Base-by-base conservation (phyloP, 768 basidiomycete genomes). In the Exsudoporus frostii region DNA sequence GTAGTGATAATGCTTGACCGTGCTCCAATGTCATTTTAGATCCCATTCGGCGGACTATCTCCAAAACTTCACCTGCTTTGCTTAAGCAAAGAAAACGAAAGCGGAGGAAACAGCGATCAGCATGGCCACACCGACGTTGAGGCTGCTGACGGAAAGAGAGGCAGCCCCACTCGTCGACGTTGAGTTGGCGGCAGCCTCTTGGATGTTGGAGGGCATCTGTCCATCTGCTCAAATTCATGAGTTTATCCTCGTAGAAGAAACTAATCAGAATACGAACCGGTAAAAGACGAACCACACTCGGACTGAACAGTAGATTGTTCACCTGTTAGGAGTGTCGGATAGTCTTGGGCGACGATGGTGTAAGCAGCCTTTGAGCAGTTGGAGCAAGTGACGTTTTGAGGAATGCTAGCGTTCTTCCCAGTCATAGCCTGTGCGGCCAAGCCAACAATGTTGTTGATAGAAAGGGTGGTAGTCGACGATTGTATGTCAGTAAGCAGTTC, bases 401-500 rank as follows among this genome's bases (percentile, higher is more conserved):
- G 57, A 20, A 71, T 42, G 20, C 19, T 24, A 24, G 58, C 5
- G 2, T 22, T 36, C n/a, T 44, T 9, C 37, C 62, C 66, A 15
- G 56, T 43, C 5, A 40, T 0, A 9, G 22, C 14, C 32, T 57
- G 41, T 5, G 58, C 36, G 33, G 59, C 13, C 29, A 70, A 33
- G 10, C 20, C 17, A 32, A 55, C 4, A 5, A 68, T 51, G 37
- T 63, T 66, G 46, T 9, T 48, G 29, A 65, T 4, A 4, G 68
- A 59, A 22, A 65, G 50, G 5, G 59, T 63, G 29, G 53, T 55
- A 4, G 61, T 65, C n/a, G 52, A 29, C 5, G 62, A 59, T 65
- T 90, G 77, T 17, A 86, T 57, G 58, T 74, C 75, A 22, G 71
- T 79, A 11, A 90, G 74, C 8, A 75, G 70, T 59, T 90, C 75